Base-by-base conservation (phyloP, 305 asterid species). In the Nicotiana rustica region DNA sequence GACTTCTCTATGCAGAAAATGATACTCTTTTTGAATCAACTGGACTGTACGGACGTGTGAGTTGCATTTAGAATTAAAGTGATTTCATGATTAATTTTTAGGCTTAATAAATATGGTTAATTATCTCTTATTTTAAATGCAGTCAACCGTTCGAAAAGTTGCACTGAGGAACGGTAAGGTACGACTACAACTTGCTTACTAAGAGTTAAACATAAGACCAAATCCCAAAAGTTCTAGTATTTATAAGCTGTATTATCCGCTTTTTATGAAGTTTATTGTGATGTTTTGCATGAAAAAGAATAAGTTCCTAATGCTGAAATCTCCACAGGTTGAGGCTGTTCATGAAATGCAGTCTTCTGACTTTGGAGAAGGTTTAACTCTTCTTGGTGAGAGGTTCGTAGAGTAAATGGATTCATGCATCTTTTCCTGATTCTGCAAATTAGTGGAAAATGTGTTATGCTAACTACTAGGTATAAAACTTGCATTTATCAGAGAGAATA, bases 121-220 rank as follows among this genome's bases (percentile, higher is more conserved):
- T 52, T 65, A 5, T 65, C 52, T 67, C 65, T 49, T 67, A n/a
- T 56, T 49, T 15, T 19, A 44, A 33, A 2, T 83, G 83, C 80
- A 83, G 86, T 83, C 86, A 44, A 67, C 86, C 1, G 83, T 83
- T 68, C 70, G 86, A 69, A 79, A 80, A 73, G 86, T 83, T 60
- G 55, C 60, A 18, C 65, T 83, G 67, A 62, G 10, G 79, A 79
- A 82, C 9, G 86, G 83, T 35, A 70, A 83, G 86, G 86, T 83
- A 78, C 12, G 65, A 1, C 65, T 52, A 75, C 65, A 75, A 73
- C 79, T 73, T 73, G 62, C 41, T 21, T 21, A 21, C 41, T 49
- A 14, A 73, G 47, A 47, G 41, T 73, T 38, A 9, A 66, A 35
- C 59, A 59, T 18, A 49, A 36, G 65, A 38, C 77, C 17, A 75